Percentiles rank a stretch among this genome's conserved stretches.
Evolutionary conservation across 1,284 basidiomycete species (phyloP).

Genomic region (Exsudoporus floridanus): DNA sequence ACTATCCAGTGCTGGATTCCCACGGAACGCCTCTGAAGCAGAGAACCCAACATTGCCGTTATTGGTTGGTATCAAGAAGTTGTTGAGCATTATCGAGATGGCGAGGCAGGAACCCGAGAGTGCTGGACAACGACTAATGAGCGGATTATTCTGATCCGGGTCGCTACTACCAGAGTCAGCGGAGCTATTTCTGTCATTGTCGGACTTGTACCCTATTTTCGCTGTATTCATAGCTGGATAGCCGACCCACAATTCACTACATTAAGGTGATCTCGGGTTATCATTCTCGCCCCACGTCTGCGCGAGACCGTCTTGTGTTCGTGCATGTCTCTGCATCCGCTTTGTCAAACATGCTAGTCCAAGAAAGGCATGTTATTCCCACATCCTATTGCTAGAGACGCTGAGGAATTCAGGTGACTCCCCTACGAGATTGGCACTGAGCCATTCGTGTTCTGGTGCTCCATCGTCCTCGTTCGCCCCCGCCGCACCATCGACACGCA

Average conservation of each 20-base stretch:
- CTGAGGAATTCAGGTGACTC: constrained; percentile 7
- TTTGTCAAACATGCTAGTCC: neutral
- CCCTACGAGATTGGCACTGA: constrained; percentile 3
- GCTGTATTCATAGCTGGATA: constrained; percentile 2
- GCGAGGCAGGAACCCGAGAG: constrained; percentile 89
- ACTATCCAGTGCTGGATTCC: constrained; percentile 78
- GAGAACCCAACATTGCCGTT: constrained; percentile 46
- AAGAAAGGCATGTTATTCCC: constrained; percentile 29
- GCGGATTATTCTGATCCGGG: constrained; percentile 54
- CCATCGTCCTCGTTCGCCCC: neutral
- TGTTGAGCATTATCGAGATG: constrained; percentile 94
- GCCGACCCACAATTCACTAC: neutral
- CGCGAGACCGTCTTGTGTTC: neutral
- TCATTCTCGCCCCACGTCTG: neutral
- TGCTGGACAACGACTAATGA: constrained; percentile 71
- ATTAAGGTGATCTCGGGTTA: neutral
- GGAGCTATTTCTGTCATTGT: constrained; percentile 34
- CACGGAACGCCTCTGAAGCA: constrained; percentile 44
- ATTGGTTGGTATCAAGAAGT: constrained; percentile 91
- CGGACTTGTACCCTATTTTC: constrained; percentile 10
- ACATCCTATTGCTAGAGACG: constrained; percentile 8
- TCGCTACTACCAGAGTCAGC: constrained; percentile 28
- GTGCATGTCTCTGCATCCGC: neutral
- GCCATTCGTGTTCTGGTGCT: neutral
- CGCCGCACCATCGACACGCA: neutral